Evolutionary conservation across 2,329 filamentous ascomycete species (phyloP).

Genomic region (Lomentospora prolificans): DNA sequence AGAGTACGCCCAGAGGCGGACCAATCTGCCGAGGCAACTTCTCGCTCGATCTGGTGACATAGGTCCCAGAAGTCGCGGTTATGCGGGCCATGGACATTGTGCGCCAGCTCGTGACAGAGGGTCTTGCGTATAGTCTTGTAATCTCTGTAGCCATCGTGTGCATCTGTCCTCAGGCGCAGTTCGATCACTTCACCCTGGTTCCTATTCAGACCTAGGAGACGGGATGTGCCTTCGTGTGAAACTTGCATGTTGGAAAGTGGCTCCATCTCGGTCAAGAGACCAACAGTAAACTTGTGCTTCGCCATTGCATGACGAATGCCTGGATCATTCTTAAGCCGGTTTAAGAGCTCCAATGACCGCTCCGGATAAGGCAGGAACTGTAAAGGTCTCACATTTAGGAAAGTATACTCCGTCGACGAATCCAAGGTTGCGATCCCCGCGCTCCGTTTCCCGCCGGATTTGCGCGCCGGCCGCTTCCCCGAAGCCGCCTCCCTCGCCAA

Average conservation of each 20-base stretch:
- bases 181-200: constrained; percentile 88
- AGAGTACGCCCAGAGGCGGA: constrained; percentile 57
- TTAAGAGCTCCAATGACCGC: constrained; percentile 60
- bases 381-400: constrained; percentile 66
- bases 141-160: constrained; percentile 85
- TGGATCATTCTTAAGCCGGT: constrained; percentile 68
- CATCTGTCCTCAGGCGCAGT: constrained; percentile 81
- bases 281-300: constrained; percentile 75
- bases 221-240: constrained; percentile 60
- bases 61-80: constrained; percentile 85
- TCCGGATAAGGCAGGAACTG: constrained; percentile 67
- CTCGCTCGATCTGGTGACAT: constrained; percentile 75
- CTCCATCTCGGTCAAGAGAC: constrained; percentile 90
- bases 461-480: constrained; percentile 16
- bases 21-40: constrained; percentile 74
- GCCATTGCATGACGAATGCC: constrained; percentile 80
- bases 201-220: constrained; percentile 77
- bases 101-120: constrained; percentile 87
- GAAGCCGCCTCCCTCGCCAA: constrained; percentile 14
- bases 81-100: constrained; percentile 80
- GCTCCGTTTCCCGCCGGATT: background rate
- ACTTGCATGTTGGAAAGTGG: constrained; percentile 65
- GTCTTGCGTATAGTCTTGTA: constrained; percentile 88
- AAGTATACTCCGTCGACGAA: constrained; percentile 54
- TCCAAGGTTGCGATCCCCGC: background rate